A percentile compares a stretch with the other conserved stretches of the same genome.
phyloP scores from a whole-genome alignment of 2,329 filamentous ascomycete genomes.

The Aspergillus versicolor region DNA sequence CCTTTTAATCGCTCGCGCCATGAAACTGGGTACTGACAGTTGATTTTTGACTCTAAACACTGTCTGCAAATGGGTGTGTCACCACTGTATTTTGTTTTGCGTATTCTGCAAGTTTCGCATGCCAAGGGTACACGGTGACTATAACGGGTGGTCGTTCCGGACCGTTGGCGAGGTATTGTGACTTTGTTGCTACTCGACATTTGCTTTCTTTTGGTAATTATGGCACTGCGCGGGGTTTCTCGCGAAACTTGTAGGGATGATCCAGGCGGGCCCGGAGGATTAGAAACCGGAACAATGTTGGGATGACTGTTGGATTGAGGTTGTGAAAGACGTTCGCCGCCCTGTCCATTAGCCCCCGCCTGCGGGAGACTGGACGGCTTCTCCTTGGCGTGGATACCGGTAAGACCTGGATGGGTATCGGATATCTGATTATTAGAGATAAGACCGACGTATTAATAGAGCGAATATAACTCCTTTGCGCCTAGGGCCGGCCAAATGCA shows the following conservation, averaged over 20 bases:
- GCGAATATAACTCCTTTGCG: no score
- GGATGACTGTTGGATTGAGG: conserved; percentile 4
- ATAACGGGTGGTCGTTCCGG: conserved; percentile 16
- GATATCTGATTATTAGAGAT: no score
- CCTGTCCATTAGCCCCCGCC: conserved; percentile 4
- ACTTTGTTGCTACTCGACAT: conserved; percentile 24
- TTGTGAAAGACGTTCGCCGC: conserved; percentile 12
- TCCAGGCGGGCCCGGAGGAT: conserved; percentile 7
- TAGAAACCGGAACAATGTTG: conserved; percentile 13
- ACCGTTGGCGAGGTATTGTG: conserved; percentile 30
- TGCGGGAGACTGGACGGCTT: conserved; percentile 12
- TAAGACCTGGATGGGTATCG: not conserved
- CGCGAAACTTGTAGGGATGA: conserved; percentile 6
- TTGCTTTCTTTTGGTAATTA: conserved; percentile 15
- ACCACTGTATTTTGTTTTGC: conserved; percentile 47
- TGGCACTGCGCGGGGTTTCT: conserved; percentile 8
- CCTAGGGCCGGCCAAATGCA: no score
- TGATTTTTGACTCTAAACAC: conserved; percentile 38
- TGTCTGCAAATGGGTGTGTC: conserved; percentile 42
- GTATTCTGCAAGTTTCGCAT: conserved; percentile 42
- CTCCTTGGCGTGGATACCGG: conserved; percentile 13
- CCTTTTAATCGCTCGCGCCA: conserved; percentile 39
- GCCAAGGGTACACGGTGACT: conserved; percentile 35
- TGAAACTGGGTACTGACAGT: conserved; percentile 40
- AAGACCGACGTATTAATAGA: no score